A percentile compares a stretch with the other conserved stretches of the same genome.
These are phyloP conservation scores for Lachnellula subtilissima DNA, from an alignment of 2,329 filamentous ascomycete species.

Conservation along the genomic window DNA sequence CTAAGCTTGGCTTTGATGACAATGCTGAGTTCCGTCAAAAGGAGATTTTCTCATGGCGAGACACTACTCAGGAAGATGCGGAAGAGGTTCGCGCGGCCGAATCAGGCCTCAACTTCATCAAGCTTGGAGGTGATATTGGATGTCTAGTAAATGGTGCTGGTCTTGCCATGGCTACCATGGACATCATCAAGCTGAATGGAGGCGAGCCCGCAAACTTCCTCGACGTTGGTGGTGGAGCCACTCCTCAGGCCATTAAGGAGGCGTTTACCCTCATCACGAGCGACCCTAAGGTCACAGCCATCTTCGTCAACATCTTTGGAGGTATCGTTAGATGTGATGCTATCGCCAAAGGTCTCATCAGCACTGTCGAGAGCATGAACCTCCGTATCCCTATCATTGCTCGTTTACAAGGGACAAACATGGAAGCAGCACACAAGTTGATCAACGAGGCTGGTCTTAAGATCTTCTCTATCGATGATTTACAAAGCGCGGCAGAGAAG, in stretches of 20 bases:
- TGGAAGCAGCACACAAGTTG: conserved; percentile 85
- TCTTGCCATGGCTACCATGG: conserved; percentile 99
- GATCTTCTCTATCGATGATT: conserved; percentile 99
- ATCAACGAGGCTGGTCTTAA: conserved; percentile 98
- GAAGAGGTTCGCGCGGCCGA: conserved; percentile 96
- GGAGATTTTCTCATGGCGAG: conserved; percentile 91
- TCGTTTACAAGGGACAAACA: conserved; percentile 96
- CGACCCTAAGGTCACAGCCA: conserved; percentile 95
- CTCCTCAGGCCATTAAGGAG: conserved; percentile 91
- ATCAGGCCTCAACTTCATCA: conserved; percentile 98
- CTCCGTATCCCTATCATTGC: conserved; percentile 96
- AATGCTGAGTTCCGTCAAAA: conserved; percentile 98
- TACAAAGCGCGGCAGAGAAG: conserved; percentile 96
- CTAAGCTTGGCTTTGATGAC: conserved; percentile 98
- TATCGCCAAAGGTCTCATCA: conserved; percentile 93
- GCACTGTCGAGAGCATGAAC: conserved; percentile 91
- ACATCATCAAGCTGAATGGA: conserved; percentile 99
- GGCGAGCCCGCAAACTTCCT: conserved; percentile 97
- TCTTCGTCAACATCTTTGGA: conserved; percentile 99
- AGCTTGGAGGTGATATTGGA: conserved; percentile 98
- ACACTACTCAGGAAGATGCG: conserved; percentile 90
- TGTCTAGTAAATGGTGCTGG: conserved; percentile 98
- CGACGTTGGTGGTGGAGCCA: conserved; percentile 96
- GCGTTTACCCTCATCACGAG: conserved; percentile 98
- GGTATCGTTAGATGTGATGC: conserved; percentile 97